phyloP scores from a whole-genome alignment of 2,329 filamentous ascomycete species.

The Monosporascus ibericus region DNA sequence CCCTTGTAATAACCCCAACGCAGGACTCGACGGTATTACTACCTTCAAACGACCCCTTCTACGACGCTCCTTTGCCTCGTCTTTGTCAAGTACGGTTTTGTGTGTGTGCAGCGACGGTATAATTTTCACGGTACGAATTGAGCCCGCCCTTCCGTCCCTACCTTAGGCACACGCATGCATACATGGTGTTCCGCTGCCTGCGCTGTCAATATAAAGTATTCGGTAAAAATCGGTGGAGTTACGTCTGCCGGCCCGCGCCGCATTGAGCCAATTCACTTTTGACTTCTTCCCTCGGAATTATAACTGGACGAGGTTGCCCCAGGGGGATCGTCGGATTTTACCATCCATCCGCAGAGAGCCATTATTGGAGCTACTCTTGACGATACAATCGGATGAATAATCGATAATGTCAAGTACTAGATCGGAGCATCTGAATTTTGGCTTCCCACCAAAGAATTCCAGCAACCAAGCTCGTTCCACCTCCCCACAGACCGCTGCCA shows the following conservation, averaged over 20 bases:
- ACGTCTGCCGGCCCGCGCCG: background rate
- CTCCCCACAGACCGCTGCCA: constrained; percentile 70
- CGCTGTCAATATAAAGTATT: background rate
- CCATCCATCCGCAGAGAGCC: constrained; percentile 22
- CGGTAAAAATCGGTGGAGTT: background rate
- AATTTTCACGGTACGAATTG: background rate
- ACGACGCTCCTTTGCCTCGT: background rate
- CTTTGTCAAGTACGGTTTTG: background rate
- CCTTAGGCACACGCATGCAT: background rate
- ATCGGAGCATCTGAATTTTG: constrained; percentile 80
- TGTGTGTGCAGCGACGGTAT: background rate
- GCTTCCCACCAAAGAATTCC: constrained; percentile 63
- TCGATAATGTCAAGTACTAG: constrained; percentile 90
- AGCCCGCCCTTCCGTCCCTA: background rate
- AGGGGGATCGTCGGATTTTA: constrained; percentile 4
- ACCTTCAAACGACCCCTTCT: background rate
- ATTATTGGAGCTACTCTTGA: constrained; percentile 27
- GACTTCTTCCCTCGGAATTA: constrained; percentile 14
- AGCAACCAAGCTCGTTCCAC: constrained; percentile 66
- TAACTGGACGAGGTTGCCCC: constrained; percentile 13
- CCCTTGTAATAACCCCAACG: background rate
- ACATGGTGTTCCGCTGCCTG: background rate
- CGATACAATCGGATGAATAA: constrained; percentile 55
- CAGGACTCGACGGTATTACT: background rate
- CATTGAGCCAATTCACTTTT: constrained; percentile 9